A percentile compares a stretch with the other conserved stretches of the same genome.
Evolutionary conservation across 768 basidiomycete genomes (phyloP).

Genomic region (Termitomyces sp.): DNA sequence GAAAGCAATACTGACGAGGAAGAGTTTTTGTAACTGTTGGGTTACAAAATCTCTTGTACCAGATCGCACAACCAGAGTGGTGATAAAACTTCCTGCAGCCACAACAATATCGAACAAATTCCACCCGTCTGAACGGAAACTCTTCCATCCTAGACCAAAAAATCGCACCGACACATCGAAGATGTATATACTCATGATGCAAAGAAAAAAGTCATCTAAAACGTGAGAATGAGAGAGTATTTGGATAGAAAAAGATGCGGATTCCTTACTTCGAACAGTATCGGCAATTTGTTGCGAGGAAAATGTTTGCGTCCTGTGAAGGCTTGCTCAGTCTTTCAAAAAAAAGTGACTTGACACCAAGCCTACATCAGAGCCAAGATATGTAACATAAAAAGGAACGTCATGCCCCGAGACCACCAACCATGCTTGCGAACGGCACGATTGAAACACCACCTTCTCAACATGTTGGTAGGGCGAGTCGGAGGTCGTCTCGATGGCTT

Average conservation of each 20-base stretch:
- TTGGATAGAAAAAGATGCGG: neutral
- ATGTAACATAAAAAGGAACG: constrained; percentile 73
- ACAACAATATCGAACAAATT: constrained; percentile 86
- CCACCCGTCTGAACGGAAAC: constrained; percentile 91
- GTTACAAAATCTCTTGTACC: constrained; percentile 42
- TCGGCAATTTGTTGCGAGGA: constrained; percentile 45
- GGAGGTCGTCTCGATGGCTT: constrained; percentile 81
- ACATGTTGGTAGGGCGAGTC: constrained; percentile 40
- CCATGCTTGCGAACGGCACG: constrained; percentile 90
- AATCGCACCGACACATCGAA: constrained; percentile 76
- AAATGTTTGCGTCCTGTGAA: constrained; percentile 74
- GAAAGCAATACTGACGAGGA: constrained; percentile 89
- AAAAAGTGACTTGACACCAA: too few species aligned
- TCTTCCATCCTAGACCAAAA: constrained; percentile 77
- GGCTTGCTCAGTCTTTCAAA: constrained; percentile 1
- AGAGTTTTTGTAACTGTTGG: constrained; percentile 80
- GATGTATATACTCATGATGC: constrained; percentile 65
- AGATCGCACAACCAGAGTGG: constrained; percentile 70
- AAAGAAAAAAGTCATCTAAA: constrained; percentile 76
- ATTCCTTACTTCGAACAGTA: constrained; percentile 51
- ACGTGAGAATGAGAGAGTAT: constrained; percentile 1
- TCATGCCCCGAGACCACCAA: constrained; percentile 85
- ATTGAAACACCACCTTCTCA: constrained; percentile 87
- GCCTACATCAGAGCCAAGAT: constrained; percentile 79
- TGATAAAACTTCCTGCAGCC: constrained; percentile 75